Evolutionary conservation across 805 yeast genomes (phyloP).

Genomic region (Jamesozyma lodderae): DNA sequence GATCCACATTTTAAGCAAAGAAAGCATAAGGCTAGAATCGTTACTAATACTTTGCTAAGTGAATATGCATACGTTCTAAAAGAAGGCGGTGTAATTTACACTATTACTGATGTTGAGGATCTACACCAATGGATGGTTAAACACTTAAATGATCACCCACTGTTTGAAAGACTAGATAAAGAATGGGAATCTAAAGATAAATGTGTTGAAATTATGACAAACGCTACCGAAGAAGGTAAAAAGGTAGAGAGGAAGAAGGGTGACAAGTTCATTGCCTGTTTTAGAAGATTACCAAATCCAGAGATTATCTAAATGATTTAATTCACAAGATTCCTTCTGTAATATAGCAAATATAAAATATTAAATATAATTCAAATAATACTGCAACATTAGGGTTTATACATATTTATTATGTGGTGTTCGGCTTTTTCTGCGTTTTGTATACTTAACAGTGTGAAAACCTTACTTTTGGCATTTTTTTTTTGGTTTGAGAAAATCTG

Average conservation of each 20-base stretch:
- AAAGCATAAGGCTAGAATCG: constrained; percentile 93
- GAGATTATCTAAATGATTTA: constrained; percentile 13
- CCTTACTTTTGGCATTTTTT: too few relatives aligned
- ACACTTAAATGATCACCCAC: constrained; percentile 83
- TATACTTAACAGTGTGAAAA: too few relatives aligned
- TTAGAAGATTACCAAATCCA: constrained; percentile 60
- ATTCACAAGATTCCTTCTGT: too few relatives aligned
- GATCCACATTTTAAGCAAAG: constrained; percentile 98
- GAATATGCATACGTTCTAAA: constrained; percentile 87
- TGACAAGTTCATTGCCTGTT: constrained; percentile 80
- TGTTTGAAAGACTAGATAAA: constrained; percentile 68
- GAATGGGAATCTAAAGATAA: constrained; percentile 75
- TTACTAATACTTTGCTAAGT: constrained; percentile 77
- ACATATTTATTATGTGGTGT: too few relatives aligned
- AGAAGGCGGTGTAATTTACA: constrained; percentile 83
- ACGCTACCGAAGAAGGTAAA: constrained; percentile 96
- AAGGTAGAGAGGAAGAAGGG: constrained; percentile 91
- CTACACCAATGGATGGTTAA: constrained; percentile 93
- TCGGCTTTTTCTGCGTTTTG: too few relatives aligned
- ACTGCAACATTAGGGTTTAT: too few relatives aligned
- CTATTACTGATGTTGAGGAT: constrained; percentile 93
- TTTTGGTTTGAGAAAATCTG: too few relatives aligned
- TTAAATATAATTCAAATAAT: too few relatives aligned
- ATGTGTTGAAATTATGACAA: constrained; percentile 81
- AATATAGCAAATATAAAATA: too few relatives aligned